A percentile compares a stretch with the other conserved stretches of the same genome.
Conservation (phyloP, 345 rosid genomes). For the Odontarrhena argentea region DNA sequence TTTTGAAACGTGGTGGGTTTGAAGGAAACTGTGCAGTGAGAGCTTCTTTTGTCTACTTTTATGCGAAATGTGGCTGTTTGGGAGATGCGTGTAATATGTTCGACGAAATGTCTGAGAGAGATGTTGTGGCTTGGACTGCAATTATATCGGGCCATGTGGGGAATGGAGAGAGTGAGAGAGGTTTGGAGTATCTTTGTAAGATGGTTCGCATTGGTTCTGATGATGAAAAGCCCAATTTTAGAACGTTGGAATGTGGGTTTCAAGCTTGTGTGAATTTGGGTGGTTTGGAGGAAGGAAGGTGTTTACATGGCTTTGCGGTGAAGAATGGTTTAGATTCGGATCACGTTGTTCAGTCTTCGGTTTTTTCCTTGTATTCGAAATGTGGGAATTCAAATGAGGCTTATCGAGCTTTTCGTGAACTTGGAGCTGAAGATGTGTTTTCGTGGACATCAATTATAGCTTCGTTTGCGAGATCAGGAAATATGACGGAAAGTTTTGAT, state of each 20-base stretch:
- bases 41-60: constrained; percentile 62
- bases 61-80: constrained; percentile 52
- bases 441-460: constrained; percentile 74
- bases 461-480: constrained; percentile 52
- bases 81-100: constrained; percentile 51
- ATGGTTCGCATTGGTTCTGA: constrained; percentile 50
- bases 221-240: constrained; percentile 53
- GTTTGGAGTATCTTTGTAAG: constrained; percentile 50
- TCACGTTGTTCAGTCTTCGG: constrained; percentile 46
- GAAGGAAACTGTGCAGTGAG: constrained; percentile 50
- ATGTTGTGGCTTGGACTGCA: constrained; percentile 72
- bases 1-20: constrained; percentile 52
- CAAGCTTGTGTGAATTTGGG: constrained; percentile 64
- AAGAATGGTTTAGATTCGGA: constrained; percentile 56
- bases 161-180: constrained; percentile 60
- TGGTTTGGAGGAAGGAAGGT: constrained; percentile 50
- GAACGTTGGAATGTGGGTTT: constrained; percentile 65
- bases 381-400: constrained; percentile 53
- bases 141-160: constrained; percentile 64
- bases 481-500: constrained; percentile 46
- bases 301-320: constrained; percentile 60
- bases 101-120: constrained; percentile 63
- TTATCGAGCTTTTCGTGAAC: constrained; percentile 51
- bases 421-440: constrained; percentile 54
- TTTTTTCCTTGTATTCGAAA: constrained; percentile 59